A percentile compares a stretch with the other conserved stretches of the same genome.
Conservation (phyloP, 257 asterid species). For the Ocimum tenuiflorum region DNA sequence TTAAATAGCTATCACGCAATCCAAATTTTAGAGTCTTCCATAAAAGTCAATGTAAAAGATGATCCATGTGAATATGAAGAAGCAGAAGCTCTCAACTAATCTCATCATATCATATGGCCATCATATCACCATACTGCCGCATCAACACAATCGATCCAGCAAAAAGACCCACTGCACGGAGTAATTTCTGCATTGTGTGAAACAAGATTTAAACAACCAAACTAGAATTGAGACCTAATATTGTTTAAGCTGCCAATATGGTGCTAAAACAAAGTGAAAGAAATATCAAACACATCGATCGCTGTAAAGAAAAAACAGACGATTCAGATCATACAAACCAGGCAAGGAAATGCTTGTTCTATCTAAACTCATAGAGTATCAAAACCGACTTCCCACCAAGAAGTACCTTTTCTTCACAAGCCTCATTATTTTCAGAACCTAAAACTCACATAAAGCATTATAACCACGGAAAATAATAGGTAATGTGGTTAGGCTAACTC, state of each 20-base stretch:
- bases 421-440: not conserved
- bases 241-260: not conserved
- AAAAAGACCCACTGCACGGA: conserved; percentile 71
- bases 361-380: not conserved
- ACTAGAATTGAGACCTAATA: not conserved
- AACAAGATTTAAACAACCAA: not conserved
- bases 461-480: not conserved
- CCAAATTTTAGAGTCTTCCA: conserved; percentile 16
- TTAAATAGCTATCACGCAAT: not conserved
- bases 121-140: conserved; percentile 78
- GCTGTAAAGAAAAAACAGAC: not conserved
- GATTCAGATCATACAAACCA: not conserved
- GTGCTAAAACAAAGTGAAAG: too few species aligned
- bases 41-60: not conserved
- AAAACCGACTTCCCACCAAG: not conserved
- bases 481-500: not conserved
- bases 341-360: not conserved
- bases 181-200: conserved; percentile 55
- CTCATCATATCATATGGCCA: conserved; percentile 27
- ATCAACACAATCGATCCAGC: conserved; percentile 74
- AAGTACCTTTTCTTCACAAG: not conserved
- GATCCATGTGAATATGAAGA: not conserved
- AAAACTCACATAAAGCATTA: not conserved
- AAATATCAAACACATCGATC: not conserved
- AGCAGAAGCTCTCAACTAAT: not conserved